Conservation (phyloP, 805 yeast genomes). For the Lachancea sp. region DNA sequence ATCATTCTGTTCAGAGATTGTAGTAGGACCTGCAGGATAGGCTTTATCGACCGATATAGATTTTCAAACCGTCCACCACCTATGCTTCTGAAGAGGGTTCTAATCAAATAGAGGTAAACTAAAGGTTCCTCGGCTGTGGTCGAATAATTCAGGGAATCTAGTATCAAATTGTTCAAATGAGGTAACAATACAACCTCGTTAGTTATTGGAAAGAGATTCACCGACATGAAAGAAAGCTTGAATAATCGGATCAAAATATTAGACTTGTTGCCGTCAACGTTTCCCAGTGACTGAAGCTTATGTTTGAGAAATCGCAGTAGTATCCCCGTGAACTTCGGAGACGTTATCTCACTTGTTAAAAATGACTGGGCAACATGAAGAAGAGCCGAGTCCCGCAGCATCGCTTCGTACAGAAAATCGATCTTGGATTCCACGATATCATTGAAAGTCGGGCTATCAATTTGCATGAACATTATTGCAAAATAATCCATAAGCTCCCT, state of each 20-base stretch:
- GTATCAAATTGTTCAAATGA: slow-evolving; percentile 74
- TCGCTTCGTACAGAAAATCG: slow-evolving; percentile 67
- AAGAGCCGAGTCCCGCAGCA: slow-evolving; percentile 76
- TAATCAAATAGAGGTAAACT: slow-evolving; percentile 77
- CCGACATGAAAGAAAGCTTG: slow-evolving; percentile 93
- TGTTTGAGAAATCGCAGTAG: slow-evolving; percentile 68
- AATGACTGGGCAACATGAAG: slow-evolving; percentile 91
- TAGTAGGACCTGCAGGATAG: slow-evolving; percentile 76
- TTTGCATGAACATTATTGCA: slow-evolving; percentile 86
- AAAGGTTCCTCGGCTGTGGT: slow-evolving; percentile 87
- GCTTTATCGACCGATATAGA: slow-evolving; percentile 86
- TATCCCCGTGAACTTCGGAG: slow-evolving; percentile 84
- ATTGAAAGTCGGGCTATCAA: slow-evolving; percentile 93
- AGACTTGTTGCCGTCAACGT: slow-evolving; percentile 67
- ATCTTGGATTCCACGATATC: slow-evolving; percentile 82
- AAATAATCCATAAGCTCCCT: slow-evolving; percentile 93
- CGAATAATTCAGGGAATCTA: slow-evolving; percentile 70
- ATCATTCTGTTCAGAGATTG: slow-evolving; percentile 82
- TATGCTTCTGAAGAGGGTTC: slow-evolving; percentile 86
- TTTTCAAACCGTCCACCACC: slow-evolving; percentile 97
- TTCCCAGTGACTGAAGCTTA: slow-evolving; percentile 72
- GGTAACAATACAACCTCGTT: slow-evolving; percentile 88
- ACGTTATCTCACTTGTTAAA: slow-evolving; percentile 88
- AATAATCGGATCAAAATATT: slow-evolving; percentile 79
- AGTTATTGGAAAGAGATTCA: slow-evolving; percentile 77